Percentiles rank a stretch among this genome's conserved stretches.
These are phyloP conservation scores for Ichthyophonus hoferi DNA, from an alignment of 208 protist species.

Conservation along the genomic window DNA sequence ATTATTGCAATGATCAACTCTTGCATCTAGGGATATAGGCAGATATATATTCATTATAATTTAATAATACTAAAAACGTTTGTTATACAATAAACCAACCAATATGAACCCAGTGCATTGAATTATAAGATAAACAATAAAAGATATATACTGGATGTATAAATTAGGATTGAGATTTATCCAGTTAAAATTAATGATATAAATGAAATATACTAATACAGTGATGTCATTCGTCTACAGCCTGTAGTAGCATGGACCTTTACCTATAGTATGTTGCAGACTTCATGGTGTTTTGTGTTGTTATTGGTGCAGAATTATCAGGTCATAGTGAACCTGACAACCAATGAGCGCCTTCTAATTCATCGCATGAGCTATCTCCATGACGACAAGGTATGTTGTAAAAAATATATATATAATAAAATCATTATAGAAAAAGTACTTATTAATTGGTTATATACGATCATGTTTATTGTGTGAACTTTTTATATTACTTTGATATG, in stretches of 20 bases:
- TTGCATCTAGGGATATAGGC: not conserved
- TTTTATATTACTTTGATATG: too few species aligned
- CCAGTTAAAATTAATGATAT: not conserved
- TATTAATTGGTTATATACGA: too few species aligned
- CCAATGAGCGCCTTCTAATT: not conserved
- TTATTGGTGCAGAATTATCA: not conserved
- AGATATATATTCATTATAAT: not conserved
- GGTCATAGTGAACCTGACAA: conserved; percentile 2
- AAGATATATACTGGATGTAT: not conserved
- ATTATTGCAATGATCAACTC: not conserved
- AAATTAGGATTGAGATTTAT: not conserved
- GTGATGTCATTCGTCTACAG: not conserved
- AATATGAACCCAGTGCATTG: not conserved
- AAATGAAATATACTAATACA: not conserved
- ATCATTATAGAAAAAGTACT: too few species aligned
- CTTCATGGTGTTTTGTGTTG: not conserved
- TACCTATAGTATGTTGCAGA: conserved; percentile 11
- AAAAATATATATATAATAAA: too few species aligned
- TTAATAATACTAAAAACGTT: not conserved
- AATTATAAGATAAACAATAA: not conserved
- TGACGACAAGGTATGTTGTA: too few species aligned
- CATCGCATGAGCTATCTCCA: not conserved
- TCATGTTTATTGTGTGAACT: too few species aligned
- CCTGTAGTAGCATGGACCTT: not conserved
- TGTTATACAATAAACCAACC: not conserved